Evolutionary conservation across 2,329 filamentous ascomycete genomes (phyloP), one percentile per base, ranked within the genome.

Genomic region (Beauveria sp.): DNA sequence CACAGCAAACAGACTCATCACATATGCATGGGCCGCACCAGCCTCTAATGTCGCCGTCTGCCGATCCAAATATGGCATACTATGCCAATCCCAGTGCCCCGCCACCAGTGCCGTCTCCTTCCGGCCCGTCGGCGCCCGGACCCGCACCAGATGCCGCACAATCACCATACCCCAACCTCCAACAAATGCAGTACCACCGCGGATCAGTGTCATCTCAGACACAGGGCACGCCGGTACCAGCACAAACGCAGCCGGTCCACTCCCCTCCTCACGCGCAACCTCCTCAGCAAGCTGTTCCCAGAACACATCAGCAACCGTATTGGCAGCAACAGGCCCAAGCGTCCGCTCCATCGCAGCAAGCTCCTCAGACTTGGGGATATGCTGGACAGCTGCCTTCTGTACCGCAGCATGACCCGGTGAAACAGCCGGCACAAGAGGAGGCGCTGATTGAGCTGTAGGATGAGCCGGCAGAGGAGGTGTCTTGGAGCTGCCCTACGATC

Each of bases 391-490:
- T 91, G 68, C 88, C 89, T 1, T 78, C 82, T 2, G 80, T 83
- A 30, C 84, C 83, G 14, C 75, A 75, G 57, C 79, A 74, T 55
- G 75, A 77, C 48, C 74, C 73, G 3, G 63, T 69, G 26, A 70
- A 71, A 63, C 68, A 79, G 67, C 82, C 82, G 16, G 80, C 77
- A 1, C 80, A 88, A 52, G 90, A 93, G 73, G 90, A 93, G 73
- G 88, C 86, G 62, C 75, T 94, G 68, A 94, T 94, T 73, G 90
- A 94, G 72, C 79, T 93, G 64, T 92, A 66, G 70, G 54, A 8
- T 7, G 18, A 9, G 37, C 22, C 30, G 41, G 6, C 14, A 3
- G n/a, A 16, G n/a, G 26, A 30, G 9, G 41, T 47, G 2, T 37
- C n/a, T 9, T 8, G 48, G 5, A 10, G 26, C 48, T 30, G 26